These are phyloP conservation scores for Pseudonitzschia multiseries DNA, from an alignment of 108 stramenopile species.

Conservation along the genomic window DNA sequence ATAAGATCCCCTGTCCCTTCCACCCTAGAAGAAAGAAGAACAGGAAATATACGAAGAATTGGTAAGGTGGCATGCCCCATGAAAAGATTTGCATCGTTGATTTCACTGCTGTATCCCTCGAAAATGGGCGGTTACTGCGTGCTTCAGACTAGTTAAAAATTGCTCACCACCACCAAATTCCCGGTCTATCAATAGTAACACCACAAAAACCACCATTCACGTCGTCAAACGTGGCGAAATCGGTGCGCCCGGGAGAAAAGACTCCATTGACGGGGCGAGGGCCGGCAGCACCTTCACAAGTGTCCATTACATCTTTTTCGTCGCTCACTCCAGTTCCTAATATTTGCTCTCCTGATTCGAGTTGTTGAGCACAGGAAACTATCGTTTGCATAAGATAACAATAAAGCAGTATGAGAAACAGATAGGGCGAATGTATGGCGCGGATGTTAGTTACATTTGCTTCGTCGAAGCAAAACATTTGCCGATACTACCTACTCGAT, in stretches of 20 bases:
- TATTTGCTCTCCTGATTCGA: neutral
- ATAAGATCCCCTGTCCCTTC: slow-evolving; percentile 31
- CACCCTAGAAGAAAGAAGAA: neutral
- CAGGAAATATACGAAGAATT: neutral
- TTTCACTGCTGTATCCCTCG: too few species aligned
- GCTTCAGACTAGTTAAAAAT: neutral
- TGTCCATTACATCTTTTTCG: slow-evolving; percentile 19
- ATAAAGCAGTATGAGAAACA: too few species aligned
- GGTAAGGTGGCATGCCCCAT: neutral
- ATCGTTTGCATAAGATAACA: too few species aligned
- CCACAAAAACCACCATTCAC: slow-evolving; percentile 25
- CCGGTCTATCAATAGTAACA: slow-evolving; percentile 24
- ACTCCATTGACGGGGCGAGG: slow-evolving; percentile 26
- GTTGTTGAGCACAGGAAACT: neutral
- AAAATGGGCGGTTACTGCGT: too few species aligned
- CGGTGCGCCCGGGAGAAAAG: slow-evolving; percentile 28
- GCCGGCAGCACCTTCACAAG: slow-evolving; percentile 21
- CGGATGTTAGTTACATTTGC: too few species aligned
- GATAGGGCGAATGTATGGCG: too few species aligned
- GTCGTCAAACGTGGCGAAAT: slow-evolving; percentile 11
- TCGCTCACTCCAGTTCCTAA: slow-evolving; percentile 21
- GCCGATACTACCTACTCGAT: slow-evolving; percentile 2
- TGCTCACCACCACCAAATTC: slow-evolving; percentile 32
- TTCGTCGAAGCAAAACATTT: too few species aligned
- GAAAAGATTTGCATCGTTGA: too few species aligned